Conservation (phyloP, 257 asterid species). For the Plantago ovata region DNA sequence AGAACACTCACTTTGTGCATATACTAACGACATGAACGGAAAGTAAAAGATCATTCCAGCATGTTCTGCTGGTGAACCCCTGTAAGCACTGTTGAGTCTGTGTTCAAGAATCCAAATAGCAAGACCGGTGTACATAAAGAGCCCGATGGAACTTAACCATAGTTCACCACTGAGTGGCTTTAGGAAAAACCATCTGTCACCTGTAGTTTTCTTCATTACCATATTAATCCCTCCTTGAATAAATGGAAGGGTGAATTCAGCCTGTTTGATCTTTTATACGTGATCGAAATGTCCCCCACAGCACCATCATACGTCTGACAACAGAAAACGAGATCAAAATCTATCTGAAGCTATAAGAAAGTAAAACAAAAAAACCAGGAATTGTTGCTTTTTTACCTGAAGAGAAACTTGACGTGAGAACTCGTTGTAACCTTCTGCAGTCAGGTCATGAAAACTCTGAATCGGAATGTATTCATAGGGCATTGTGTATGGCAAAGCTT, state of each 20-base stretch:
- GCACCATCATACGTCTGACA: constrained; percentile 20
- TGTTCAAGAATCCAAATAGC: constrained; percentile 36
- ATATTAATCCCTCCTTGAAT: constrained; percentile 21
- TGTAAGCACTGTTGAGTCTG: constrained; percentile 23
- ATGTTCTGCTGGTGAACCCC: constrained; percentile 15
- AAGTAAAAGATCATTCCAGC: constrained; percentile 1
- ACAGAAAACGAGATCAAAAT: not conserved
- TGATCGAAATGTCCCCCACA: constrained; percentile 28
- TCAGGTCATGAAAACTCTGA: not conserved
- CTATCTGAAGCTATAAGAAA: no score
- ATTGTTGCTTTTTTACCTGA: constrained; percentile 11
- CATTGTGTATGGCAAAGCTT: not conserved
- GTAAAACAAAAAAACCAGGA: not conserved
- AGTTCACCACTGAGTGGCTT: constrained; percentile 19
- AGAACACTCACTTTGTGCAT: constrained; percentile 3
- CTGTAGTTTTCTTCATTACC: not conserved
- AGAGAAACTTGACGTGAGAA: constrained; percentile 17
- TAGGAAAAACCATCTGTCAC: constrained; percentile 25
- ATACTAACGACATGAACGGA: constrained; percentile 1
- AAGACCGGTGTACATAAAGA: constrained; percentile 20
- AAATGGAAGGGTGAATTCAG: constrained; percentile 30
- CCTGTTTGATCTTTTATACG: constrained; percentile 17
- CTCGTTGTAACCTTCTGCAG: constrained; percentile 8
- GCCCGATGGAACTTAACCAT: constrained; percentile 20
- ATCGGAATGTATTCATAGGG: constrained; percentile 13